These are phyloP conservation scores for Termitomyces heimii DNA, from an alignment of 768 basidiomycete genomes.

Conservation along the genomic window DNA sequence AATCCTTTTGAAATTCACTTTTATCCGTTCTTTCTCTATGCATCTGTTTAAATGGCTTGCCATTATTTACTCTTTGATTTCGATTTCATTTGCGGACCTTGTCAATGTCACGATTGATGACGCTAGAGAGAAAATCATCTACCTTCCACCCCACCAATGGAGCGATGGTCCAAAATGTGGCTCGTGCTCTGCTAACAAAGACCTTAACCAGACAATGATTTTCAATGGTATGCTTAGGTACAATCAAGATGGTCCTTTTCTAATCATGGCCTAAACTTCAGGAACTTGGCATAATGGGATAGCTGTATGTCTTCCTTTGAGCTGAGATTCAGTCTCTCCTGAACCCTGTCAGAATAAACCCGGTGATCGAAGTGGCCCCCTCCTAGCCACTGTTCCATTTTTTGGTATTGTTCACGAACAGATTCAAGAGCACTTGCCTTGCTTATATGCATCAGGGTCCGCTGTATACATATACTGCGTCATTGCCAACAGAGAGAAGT, in stretches of 20 bases:
- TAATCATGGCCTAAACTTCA: not conserved
- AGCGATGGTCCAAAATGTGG: constrained; percentile 18
- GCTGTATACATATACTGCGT: constrained; percentile 39
- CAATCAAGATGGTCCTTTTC: not conserved
- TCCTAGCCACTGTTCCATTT: constrained; percentile 24
- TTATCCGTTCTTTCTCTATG: constrained; percentile 13
- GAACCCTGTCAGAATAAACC: constrained; percentile 8
- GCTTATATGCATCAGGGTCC: constrained; percentile 23
- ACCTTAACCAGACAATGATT: constrained; percentile 13
- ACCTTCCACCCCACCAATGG: constrained; percentile 29
- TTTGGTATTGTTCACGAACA: constrained; percentile 21
- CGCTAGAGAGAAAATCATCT: constrained; percentile 25
- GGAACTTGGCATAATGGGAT: constrained; percentile 32
- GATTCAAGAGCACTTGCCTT: not conserved
- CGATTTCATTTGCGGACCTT: constrained; percentile 8
- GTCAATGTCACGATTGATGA: constrained; percentile 39
- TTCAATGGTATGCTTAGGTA: constrained; percentile 9
- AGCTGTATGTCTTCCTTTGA: constrained; percentile 7
- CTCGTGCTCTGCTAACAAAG: constrained; percentile 17
- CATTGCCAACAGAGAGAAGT: constrained; percentile 20
- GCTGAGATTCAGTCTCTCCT: constrained; percentile 7
- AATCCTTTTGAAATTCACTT: not conserved
- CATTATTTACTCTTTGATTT: constrained; percentile 6
- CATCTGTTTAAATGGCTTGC: constrained; percentile 4
- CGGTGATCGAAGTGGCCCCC: constrained; percentile 8